Conservation (phyloP, 352 stramenopile genomes). For the Ophiocytium majus region DNA sequence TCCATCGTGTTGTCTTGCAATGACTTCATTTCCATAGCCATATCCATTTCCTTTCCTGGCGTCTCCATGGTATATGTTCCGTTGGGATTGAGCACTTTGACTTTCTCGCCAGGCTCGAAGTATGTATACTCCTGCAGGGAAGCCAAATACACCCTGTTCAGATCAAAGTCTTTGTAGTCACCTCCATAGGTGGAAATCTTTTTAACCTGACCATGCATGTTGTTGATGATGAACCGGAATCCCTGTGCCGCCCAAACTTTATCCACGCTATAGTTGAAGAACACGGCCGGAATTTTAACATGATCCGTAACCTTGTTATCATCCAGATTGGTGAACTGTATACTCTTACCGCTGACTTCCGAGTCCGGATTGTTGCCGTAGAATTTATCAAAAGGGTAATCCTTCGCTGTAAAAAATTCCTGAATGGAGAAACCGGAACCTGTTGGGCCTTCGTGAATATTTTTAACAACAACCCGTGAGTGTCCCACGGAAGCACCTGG, state of each 20-base stretch:
- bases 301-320: too few species aligned
- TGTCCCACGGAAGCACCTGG: not conserved
- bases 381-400: constrained; percentile 11
- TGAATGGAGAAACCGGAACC: not conserved
- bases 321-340: too few species aligned
- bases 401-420: constrained; percentile 4
- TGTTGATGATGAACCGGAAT: not conserved
- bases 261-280: not conserved
- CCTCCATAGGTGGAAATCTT: not conserved
- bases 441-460: not conserved
- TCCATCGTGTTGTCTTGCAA: not conserved
- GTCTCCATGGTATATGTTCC: not conserved
- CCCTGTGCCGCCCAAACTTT: not conserved
- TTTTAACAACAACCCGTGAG: constrained; percentile 11
- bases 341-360: too few species aligned
- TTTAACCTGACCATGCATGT: not conserved
- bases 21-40: constrained; percentile 3
- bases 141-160: not conserved
- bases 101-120: not conserved
- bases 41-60: not conserved
- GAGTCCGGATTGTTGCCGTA: not conserved
- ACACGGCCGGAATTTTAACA: not conserved
- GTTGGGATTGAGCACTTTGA: not conserved
- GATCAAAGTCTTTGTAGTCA: not conserved
- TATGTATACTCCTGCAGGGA: not conserved